Evolutionary conservation across 2,329 filamentous ascomycete genomes (phyloP), one percentile per base, ranked within the genome.

Genomic region (Penicillium oxalicum): DNA sequence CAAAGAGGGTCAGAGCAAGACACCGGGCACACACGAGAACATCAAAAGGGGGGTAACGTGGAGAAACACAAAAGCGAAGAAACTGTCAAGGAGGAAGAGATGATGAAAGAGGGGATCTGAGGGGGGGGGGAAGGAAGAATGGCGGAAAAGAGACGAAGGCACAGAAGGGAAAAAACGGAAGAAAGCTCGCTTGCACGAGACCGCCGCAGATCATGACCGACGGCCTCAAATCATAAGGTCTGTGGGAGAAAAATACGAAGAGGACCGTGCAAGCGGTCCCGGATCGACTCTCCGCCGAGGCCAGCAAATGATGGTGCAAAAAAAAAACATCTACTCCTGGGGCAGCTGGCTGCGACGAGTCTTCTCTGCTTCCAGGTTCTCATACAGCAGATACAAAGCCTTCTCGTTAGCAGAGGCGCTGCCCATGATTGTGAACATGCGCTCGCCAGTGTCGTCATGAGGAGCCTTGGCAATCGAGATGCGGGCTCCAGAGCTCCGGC

Each of bases 391-490:
- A 72, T 95, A 96, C 27, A 98, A 79, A 4, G 93, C 93, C 61
- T 90, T 91, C 74, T 98, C 93, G 64, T 98, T 98, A 56, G 90
- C 89, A 73, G 86, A 86, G 52, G 88, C 85, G 52, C 88, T 94
- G 59, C 93, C 93, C 81, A 95, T 96, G 69, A 98, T 98, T 65
- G 93, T 98, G 76, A 98, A 98, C 93, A 98, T 98, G 64, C 93
- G 86, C 79, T 98, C 93, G 58, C 93, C 93, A 52, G 89, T 94
- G 60, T 97, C 93, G 62, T 98, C 93, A 65, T 98, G 93, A 48
- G 93, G 89, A 40, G 91, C 84, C 78, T 96, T 97, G 61, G 91
- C 91, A 70, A 97, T 97, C 40, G 91, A 96, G 74, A 98, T 98
- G 64, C 91, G 87, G 53, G 93, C 93, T 52, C 91, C 91, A 47